These are phyloP conservation scores for Leccinum longicurvipes DNA, from an alignment of 768 basidiomycete species.

Conservation along the genomic window DNA sequence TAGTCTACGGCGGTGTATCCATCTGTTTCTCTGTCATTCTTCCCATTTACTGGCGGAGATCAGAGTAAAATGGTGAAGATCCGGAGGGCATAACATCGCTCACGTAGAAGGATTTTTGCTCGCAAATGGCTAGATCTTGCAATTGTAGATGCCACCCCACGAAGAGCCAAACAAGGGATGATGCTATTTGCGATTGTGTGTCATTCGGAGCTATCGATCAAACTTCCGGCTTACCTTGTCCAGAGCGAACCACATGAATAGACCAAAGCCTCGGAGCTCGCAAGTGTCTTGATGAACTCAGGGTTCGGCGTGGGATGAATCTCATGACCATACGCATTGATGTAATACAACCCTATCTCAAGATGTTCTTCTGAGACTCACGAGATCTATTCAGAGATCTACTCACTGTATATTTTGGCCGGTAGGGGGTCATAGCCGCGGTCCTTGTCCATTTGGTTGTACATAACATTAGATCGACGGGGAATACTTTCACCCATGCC, in stretches of 20 bases:
- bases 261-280: slow-evolving; percentile 63
- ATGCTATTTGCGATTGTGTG: slow-evolving; percentile 46
- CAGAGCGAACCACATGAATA: slow-evolving; percentile 94
- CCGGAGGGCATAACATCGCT: slow-evolving; percentile 27
- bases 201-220: slow-evolving; percentile 3
- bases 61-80: background rate
- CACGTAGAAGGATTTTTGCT: slow-evolving; percentile 84
- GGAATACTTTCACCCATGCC: slow-evolving; percentile 49
- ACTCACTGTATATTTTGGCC: slow-evolving; percentile 63
- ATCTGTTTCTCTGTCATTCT: slow-evolving; percentile 88
- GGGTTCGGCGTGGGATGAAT: slow-evolving; percentile 88
- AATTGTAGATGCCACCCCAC: slow-evolving; percentile 74
- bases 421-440: slow-evolving; percentile 50
- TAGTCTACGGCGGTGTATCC: slow-evolving; percentile 85
- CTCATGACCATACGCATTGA: slow-evolving; percentile 89
- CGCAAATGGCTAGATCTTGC: slow-evolving; percentile 67
- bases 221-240: slow-evolving; percentile 63
- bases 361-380: slow-evolving; percentile 5
- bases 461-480: slow-evolving; percentile 61
- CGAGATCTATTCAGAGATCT: slow-evolving; percentile 18
- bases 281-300: slow-evolving; percentile 66
- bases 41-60: slow-evolving; percentile 64
- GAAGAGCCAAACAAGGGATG: slow-evolving; percentile 86
- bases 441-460: slow-evolving; percentile 52
- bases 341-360: slow-evolving; percentile 70